These are phyloP conservation scores for Xylaria sp. DNA, from an alignment of 2,329 filamentous ascomycete genomes.

Conservation along the genomic window DNA sequence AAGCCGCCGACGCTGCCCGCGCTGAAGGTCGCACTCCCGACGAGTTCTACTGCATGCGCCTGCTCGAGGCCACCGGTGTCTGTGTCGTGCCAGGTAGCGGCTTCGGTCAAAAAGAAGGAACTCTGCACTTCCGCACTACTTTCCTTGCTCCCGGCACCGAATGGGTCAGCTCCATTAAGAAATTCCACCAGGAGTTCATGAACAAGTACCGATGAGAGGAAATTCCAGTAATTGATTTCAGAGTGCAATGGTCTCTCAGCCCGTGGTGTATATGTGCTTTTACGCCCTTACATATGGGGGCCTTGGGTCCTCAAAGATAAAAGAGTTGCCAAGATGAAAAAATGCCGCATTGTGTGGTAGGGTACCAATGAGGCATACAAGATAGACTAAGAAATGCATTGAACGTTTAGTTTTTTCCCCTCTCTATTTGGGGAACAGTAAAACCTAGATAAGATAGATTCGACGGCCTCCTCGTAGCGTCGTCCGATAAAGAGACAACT, in stretches of 20 bases:
- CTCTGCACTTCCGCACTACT: slow-evolving; percentile 94
- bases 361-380: slow-evolving; percentile 7
- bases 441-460: slow-evolving; percentile 5
- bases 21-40: slow-evolving; percentile 81
- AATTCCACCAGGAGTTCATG: slow-evolving; percentile 94
- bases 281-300: not conserved
- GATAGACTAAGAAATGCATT: slow-evolving; percentile 20
- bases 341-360: slow-evolving; percentile 3
- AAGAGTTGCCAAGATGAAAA: not conserved
- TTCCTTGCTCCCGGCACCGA: slow-evolving; percentile 97
- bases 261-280: slow-evolving; percentile 1
- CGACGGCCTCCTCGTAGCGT: not conserved
- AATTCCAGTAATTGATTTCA: not conserved
- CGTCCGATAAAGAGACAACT: not conserved
- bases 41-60: slow-evolving; percentile 91
- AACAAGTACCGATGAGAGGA: slow-evolving; percentile 71
- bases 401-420: not conserved
- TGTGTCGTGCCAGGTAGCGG: slow-evolving; percentile 93
- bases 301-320: not conserved
- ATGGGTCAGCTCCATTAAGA: slow-evolving; percentile 87
- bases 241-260: not conserved
- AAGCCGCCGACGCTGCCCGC: slow-evolving; percentile 80
- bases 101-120: slow-evolving; percentile 93
- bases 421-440: not conserved
- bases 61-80: slow-evolving; percentile 93